These are phyloP conservation scores for Rosa persica DNA, from an alignment of 306 rosid species.

Conservation along the genomic window DNA sequence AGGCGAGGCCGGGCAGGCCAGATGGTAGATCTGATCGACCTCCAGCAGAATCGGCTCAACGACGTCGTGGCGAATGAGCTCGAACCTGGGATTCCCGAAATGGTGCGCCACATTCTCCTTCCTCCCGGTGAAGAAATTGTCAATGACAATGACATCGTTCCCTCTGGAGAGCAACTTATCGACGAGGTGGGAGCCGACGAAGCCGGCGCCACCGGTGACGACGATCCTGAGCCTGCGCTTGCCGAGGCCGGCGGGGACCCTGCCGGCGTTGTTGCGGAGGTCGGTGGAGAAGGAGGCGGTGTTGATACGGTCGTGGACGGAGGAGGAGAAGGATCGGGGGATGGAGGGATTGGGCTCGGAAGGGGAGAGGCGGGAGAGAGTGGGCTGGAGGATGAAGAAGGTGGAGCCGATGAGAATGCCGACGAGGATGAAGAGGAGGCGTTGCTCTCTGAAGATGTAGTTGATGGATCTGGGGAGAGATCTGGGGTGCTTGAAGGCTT, in stretches of 20 bases:
- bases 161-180: constrained; percentile 72
- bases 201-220: constrained; percentile 89
- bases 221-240: constrained; percentile 59
- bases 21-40: constrained; percentile 96
- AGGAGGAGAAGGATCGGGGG: constrained; percentile 29
- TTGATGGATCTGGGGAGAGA: constrained; percentile 89
- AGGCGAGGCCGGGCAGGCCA: constrained; percentile 97
- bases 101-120: constrained; percentile 74
- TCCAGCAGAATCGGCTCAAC: constrained; percentile 86
- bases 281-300: not conserved
- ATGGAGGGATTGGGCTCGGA: constrained; percentile 38
- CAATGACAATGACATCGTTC: constrained; percentile 78
- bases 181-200: constrained; percentile 86
- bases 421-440: constrained; percentile 79
- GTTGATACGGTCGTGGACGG: constrained; percentile 26
- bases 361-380: constrained; percentile 63
- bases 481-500: constrained; percentile 62
- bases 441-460: constrained; percentile 75
- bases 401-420: constrained; percentile 89
- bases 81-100: constrained; percentile 73
- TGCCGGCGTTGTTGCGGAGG: constrained; percentile 33
- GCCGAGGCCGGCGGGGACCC: constrained; percentile 61
- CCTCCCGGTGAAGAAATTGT: constrained; percentile 86
- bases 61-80: constrained; percentile 89
- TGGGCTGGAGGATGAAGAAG: constrained; percentile 82